These are phyloP conservation scores for Plantago major DNA, from an alignment of 257 asterid genomes.

Conservation along the genomic window DNA sequence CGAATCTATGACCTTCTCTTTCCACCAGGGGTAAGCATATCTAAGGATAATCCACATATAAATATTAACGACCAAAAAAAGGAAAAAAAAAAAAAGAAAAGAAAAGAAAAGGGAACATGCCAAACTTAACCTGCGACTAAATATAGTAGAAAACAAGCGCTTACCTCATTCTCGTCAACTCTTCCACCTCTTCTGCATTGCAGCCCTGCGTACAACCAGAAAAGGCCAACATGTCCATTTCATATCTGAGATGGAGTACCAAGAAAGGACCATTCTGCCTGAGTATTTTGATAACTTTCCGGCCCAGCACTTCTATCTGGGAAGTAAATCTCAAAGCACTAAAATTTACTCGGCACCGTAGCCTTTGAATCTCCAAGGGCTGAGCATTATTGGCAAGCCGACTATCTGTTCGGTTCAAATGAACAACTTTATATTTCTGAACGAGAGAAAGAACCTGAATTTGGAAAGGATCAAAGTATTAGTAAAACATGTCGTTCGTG, in stretches of 20 bases:
- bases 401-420: conserved; percentile 83
- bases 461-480: conserved; percentile 14
- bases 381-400: conserved; percentile 90
- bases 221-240: conserved; percentile 98
- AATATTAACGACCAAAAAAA: too few relatives aligned
- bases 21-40: conserved; percentile 99
- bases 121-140: neutral
- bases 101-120: neutral
- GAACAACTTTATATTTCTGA: conserved; percentile 87
- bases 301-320: conserved; percentile 90
- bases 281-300: conserved; percentile 70
- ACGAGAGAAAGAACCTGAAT: conserved; percentile 86
- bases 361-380: conserved; percentile 83
- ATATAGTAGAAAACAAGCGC: neutral
- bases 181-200: conserved; percentile 73
- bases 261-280: conserved; percentile 83
- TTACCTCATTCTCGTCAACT: conserved; percentile 91
- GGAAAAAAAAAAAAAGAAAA: too few relatives aligned
- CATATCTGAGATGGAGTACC: conserved; percentile 95
- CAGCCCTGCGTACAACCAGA: conserved; percentile 98
- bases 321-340: conserved; percentile 76
- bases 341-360: conserved; percentile 91
- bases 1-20: conserved; percentile 87
- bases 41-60: conserved; percentile 23
- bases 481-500: conserved; percentile 4